Percentiles rank a stretch among this genome's conserved stretches.
phyloP scores from a whole-genome alignment of 1,284 basidiomycete genomes.

The Laetiporus sulphureus region DNA sequence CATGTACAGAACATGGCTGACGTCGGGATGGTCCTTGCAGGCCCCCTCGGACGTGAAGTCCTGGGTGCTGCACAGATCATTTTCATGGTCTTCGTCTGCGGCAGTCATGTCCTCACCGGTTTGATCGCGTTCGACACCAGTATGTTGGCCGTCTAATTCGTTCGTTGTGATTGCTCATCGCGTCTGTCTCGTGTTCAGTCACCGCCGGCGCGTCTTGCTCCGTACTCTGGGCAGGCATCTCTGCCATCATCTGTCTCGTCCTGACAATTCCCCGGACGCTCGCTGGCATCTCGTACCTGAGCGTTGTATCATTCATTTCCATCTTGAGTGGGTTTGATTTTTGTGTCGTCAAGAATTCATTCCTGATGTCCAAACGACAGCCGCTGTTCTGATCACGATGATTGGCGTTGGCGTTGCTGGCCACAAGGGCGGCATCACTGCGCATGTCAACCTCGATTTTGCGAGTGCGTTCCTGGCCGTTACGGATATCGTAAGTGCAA shows the following conservation, averaged over 20 bases:
- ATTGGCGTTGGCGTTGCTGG: slow-evolving; percentile 43
- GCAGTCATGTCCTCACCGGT: slow-evolving; percentile 27
- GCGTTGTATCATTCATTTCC: slow-evolving; percentile 26
- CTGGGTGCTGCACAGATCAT: slow-evolving; percentile 42
- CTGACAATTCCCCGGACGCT: slow-evolving; percentile 26
- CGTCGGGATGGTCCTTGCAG: slow-evolving; percentile 46
- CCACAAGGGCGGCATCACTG: slow-evolving; percentile 33
- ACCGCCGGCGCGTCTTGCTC: slow-evolving; percentile 27
- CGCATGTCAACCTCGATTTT: slow-evolving; percentile 35
- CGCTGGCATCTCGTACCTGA: slow-evolving; percentile 25
- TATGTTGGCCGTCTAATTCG: too few species aligned
- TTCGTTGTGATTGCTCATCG: background rate
- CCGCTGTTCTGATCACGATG: slow-evolving; percentile 40
- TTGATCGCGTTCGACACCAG: slow-evolving; percentile 29
- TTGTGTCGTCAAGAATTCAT: too few species aligned
- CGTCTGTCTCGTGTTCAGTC: slow-evolving; percentile 10
- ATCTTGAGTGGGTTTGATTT: slow-evolving; percentile 35
- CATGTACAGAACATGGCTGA: slow-evolving; percentile 35
- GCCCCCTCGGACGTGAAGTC: slow-evolving; percentile 41
- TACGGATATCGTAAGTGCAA: slow-evolving; percentile 39
- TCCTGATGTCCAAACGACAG: slow-evolving; percentile 10
- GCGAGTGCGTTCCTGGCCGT: slow-evolving; percentile 46
- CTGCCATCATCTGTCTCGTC: slow-evolving; percentile 24
- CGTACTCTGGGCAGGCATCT: slow-evolving; percentile 24
- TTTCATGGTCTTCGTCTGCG: slow-evolving; percentile 38